Base-by-base conservation (phyloP, 1,139 yeast genomes). In the Kodamaea alishanica region DNA sequence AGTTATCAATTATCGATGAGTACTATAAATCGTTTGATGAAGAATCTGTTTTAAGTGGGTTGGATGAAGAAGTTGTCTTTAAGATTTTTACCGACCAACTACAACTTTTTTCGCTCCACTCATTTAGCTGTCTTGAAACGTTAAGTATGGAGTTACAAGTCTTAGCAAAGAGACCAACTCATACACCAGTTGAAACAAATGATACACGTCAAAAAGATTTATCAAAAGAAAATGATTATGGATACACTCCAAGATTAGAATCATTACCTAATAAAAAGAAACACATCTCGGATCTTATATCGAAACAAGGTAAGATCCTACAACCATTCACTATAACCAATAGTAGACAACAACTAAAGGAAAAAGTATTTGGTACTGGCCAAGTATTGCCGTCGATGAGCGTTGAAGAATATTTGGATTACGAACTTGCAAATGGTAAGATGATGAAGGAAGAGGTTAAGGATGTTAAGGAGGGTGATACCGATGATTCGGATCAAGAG, bases 331-430 rank as follows among this genome's bases (percentile, higher is more conserved):
- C 94, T 0, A 75, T 92, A 25, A 79, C 88, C 6, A 68, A 80
- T 5, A 63, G 69, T 32, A 71, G 85, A 39, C 76, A 80, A 23
- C 77, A 81, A 33, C 51, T 87, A 20, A 70, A 73, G 41, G 65
- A 70, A 24, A 78, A 81, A 49, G 96, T 90, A 0, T 81, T 78
- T 54, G 97, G 97, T 1, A 87, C 95, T 1, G 98, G 97, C 0
- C 97, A 92, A 60, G 81, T 77, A 28, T 69, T 92, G 29, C 99
- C 99, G 1, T 87, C 97, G 0, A 88, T 94, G 95, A 71, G 96
- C 0, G 92, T 94, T 0, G 98, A 92, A 48, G 97, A 92, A 52
- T 84, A 85, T 47, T 69, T 92, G 38, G 95, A 89, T 39, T 81
- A 86, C 51, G 98, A 92, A 56, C 68, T 85, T 50, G 81, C 81